Base-by-base conservation (phyloP, 2,329 filamentous ascomycete genomes). In the Pseudocercospora fijiensis region DNA sequence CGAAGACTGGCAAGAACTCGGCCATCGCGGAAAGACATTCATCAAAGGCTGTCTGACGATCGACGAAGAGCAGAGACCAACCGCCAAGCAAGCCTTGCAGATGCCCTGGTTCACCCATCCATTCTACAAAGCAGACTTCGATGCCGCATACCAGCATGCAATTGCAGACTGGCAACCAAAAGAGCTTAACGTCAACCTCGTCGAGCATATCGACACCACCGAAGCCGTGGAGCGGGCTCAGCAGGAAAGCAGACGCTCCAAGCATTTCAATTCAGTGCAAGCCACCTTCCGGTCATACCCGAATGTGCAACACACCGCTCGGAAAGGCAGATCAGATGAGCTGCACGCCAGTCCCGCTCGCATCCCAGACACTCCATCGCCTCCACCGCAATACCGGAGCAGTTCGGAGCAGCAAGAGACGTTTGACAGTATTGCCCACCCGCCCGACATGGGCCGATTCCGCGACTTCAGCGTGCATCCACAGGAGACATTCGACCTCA, bases 81-180 rank as follows among this genome's bases (percentile, higher is more conserved):
- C 81, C 9, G 84, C 80, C 2, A 78, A 79, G n/a, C 71, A 85
- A 72, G 84, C 85, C 2, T 70, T 87, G 30, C 60, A 72, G 9
- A 84, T 87, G 73, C 61, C 70, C 9, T 88, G 86, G 86, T 85
- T 88, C 68, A 80, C 80, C 1, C 82, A 84, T 68, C 73, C 76
- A n/a, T 69, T 73, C 8, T 81, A 85, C 70, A 77, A 74, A 20
- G 71, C 71, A 13, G 78, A 82, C 18, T 81, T 85, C 60, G 77
- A 84, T 28, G 78, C 77, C 0, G 72, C 84, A 2, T 87, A 87
- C 67, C 58, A 78, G 61, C 77, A 79, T 43, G 78, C 82, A 0
- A 80, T 82, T 61, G 71, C 73, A 33, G 76, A 80, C 60, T 87
- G 85, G 85, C 72, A 73, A 60, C 83, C 83, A 18, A 65, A 67